These are phyloP conservation scores for Leccinum solheimii DNA, from an alignment of 1,284 basidiomycete genomes.

Conservation along the genomic window DNA sequence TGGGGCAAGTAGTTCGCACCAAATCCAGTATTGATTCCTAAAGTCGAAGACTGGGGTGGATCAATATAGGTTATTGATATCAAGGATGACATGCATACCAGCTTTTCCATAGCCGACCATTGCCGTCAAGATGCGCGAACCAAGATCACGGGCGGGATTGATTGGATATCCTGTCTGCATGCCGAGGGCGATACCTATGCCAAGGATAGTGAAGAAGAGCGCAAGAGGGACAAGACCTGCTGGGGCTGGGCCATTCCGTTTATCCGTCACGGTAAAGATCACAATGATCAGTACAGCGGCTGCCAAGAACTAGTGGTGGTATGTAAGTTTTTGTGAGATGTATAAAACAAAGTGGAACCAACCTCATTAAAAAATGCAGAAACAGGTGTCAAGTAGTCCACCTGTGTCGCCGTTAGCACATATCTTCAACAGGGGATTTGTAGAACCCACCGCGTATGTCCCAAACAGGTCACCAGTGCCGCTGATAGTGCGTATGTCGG, in stretches of 20 bases:
- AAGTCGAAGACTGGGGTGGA: no score
- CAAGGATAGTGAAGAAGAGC: constrained; percentile 56
- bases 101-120: no score
- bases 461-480: constrained; percentile 71
- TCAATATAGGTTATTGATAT: no score
- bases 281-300: constrained; percentile 55
- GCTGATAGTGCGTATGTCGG: constrained; percentile 56
- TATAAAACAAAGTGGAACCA: constrained; percentile 8
- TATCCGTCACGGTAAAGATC: constrained; percentile 46
- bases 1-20: no score
- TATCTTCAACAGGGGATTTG: background rate
- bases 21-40: no score
- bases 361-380: constrained; percentile 66
- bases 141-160: constrained; percentile 47
- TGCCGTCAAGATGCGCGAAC: no score
- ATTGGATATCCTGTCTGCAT: constrained; percentile 63
- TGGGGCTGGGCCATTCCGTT: constrained; percentile 48
- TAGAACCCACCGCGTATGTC: constrained; percentile 61
- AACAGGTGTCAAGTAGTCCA: constrained; percentile 56
- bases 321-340: constrained; percentile 4
- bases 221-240: constrained; percentile 53
- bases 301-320: constrained; percentile 48
- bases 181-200: constrained; percentile 55
- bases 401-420: constrained; percentile 38
- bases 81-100: no score